These are phyloP conservation scores for Nicotiana sylvestris DNA, from an alignment of 257 asterid species.

Conservation along the genomic window DNA sequence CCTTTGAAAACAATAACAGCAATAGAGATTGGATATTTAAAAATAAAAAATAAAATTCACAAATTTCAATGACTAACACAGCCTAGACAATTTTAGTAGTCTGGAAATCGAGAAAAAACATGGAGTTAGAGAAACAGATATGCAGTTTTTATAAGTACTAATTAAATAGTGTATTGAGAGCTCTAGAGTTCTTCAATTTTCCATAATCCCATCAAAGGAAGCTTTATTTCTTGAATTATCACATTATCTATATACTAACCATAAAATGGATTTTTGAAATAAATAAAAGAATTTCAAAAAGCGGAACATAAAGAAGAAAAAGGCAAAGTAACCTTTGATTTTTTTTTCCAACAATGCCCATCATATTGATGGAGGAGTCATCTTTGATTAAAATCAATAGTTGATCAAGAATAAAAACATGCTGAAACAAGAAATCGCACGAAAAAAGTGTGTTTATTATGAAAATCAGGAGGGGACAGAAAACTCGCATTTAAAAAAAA, in stretches of 20 bases:
- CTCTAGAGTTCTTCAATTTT: not conserved
- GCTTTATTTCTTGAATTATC: not conserved
- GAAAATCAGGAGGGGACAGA: not conserved
- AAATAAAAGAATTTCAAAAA: not conserved
- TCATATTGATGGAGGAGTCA: no score
- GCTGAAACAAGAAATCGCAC: not conserved
- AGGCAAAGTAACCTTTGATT: not conserved
- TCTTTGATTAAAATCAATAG: no score
- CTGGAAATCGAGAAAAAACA: not conserved
- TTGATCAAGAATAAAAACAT: not conserved
- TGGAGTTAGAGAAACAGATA: not conserved
- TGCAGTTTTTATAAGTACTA: no score
- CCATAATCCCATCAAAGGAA: not conserved
- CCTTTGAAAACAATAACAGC: not conserved
- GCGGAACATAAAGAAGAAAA: not conserved
- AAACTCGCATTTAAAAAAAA: not conserved
- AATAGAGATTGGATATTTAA: not conserved
- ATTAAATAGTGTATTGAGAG: not conserved
- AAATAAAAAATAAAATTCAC: not conserved
- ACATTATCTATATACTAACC: not conserved
- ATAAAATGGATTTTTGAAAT: not conserved
- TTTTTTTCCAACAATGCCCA: no score
- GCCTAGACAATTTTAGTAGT: not conserved
- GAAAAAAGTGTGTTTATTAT: not conserved
- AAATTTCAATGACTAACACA: not conserved